Evolutionary conservation across 441 rosid genomes (phyloP), one percentile per base, ranked within the genome.

Genomic region (Erodium trifolium): DNA sequence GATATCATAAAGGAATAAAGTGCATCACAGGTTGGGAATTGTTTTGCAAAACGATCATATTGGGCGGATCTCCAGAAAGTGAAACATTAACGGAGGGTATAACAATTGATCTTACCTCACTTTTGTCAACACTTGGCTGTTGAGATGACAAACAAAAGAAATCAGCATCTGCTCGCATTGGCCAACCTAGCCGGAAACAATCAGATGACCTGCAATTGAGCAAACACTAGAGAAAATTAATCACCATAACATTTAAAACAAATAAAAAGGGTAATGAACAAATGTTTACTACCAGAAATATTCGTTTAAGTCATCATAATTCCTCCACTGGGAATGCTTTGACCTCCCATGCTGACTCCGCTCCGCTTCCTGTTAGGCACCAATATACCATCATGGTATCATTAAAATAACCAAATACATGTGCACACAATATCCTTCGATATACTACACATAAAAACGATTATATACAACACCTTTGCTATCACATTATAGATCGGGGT

Each of bases 241-340:
- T 63, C 37, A 62, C 65, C 35, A 63, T 4, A 27, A 12, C 17
- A 27, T 12, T 2, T 29, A 31, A 31, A 29, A 10, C 66, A 12
- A 63, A 13, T 6, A 13, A 31, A 29, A 63, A 34, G 12, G n/a
- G 34, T 0, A 63, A 31, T n/a, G 16, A 63, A 63, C 12, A 63
- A 63, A 63, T 31, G 39, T 63, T 34, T 31, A 72, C 73, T 80
- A 95, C 99, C 99, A 95, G 78, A 95, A 95, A 77, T 86, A 95
- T 74, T 95, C 98, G 78, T 95, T 95, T 72, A 92, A 74, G 82
- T 95, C 99, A 79, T 95, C 99, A 76, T 95, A 95, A 71, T 95
- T 95, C 74, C 99, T 92, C 99, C 99, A 95, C 43, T 92, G 97
- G 4, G 99, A 95, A 78, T 95, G 99, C 84, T 92, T 95, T 76